Evolutionary conservation across 1,284 basidiomycete species (phyloP).

Genomic region (Cerrena zonata): DNA sequence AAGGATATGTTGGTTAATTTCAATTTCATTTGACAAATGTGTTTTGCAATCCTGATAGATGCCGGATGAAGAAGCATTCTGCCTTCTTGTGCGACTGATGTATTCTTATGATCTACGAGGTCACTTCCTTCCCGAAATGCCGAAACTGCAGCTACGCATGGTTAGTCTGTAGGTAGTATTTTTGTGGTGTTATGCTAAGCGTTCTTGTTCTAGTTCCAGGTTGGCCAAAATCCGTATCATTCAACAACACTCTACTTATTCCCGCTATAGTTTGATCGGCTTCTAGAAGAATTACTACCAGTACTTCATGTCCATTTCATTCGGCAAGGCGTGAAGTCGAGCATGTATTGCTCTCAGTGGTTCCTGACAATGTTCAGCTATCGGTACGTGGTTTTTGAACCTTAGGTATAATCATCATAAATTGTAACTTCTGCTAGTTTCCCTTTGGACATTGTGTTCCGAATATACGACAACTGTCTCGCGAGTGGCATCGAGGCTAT

Average conservation of each 20-base stretch:
- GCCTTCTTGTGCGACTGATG: slow-evolving; percentile 94
- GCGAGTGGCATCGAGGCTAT: slow-evolving; percentile 96
- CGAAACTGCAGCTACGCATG: slow-evolving; percentile 86
- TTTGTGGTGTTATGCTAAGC: background rate
- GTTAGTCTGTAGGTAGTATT: slow-evolving; percentile 36
- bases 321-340: slow-evolving; percentile 89
- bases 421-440: slow-evolving; percentile 52
- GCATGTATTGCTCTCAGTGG: slow-evolving; percentile 97
- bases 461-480: slow-evolving; percentile 91
- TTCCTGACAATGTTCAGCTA: slow-evolving; percentile 96
- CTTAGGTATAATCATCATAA: background rate
- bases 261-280: slow-evolving; percentile 74
- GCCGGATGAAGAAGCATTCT: slow-evolving; percentile 98
- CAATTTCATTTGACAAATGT: background rate
- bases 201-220: slow-evolving; percentile 38
- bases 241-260: background rate
- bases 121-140: slow-evolving; percentile 97
- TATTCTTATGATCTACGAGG: slow-evolving; percentile 92
- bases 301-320: slow-evolving; percentile 88
- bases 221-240: slow-evolving; percentile 14
- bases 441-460: slow-evolving; percentile 88
- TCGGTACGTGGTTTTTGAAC: slow-evolving; percentile 45
- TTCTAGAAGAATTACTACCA: slow-evolving; percentile 88
- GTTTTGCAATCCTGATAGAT: slow-evolving; percentile 50
- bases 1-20: slow-evolving; percentile 8